Evolutionary conservation across 179 eudicot genomes (phyloP).

Genomic region (Nepenthes alata): DNA sequence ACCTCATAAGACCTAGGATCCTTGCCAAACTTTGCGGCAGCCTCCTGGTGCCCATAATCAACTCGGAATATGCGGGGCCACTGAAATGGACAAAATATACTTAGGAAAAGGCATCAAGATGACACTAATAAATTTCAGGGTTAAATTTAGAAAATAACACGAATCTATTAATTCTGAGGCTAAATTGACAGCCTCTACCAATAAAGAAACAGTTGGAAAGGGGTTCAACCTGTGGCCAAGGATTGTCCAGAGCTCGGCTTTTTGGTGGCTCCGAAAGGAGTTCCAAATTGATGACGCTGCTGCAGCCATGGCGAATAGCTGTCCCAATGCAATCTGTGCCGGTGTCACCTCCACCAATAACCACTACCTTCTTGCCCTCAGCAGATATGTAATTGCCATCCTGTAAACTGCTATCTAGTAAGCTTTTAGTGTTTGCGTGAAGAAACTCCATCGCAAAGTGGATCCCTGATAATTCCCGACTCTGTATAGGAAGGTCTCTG

Average conservation of each 20-base stretch:
- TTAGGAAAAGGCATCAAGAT: neutral
- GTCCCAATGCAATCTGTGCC: slow-evolving; percentile 98
- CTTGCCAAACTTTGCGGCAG: slow-evolving; percentile 79
- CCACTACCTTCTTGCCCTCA: slow-evolving; percentile 91
- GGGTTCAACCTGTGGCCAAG: slow-evolving; percentile 91
- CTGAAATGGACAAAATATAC: slow-evolving; percentile 24
- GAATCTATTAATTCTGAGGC: too few species aligned
- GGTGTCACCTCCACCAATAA: slow-evolving; percentile 99
- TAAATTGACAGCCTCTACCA: too few species aligned
- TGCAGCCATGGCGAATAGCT: slow-evolving; percentile 92
- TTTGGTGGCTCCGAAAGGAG: slow-evolving; percentile 86
- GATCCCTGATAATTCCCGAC: slow-evolving; percentile 78
- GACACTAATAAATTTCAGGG: neutral
- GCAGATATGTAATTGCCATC: slow-evolving; percentile 90
- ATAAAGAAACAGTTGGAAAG: neutral
- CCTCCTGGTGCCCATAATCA: slow-evolving; percentile 98
- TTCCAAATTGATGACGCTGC: slow-evolving; percentile 60
- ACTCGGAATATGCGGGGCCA: slow-evolving; percentile 98
- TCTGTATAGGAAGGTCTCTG: slow-evolving; percentile 94
- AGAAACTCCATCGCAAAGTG: slow-evolving; percentile 98
- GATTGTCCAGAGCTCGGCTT: slow-evolving; percentile 88
- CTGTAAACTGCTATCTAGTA: slow-evolving; percentile 82
- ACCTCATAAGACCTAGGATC: slow-evolving; percentile 93
- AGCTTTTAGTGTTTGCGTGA: slow-evolving; percentile 94
- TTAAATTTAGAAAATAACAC: too few species aligned